Evolutionary conservation across 83 land plant genomes (phyloP), one percentile per base, ranked within the genome.

Genomic region (Isoetes engelmannii): DNA sequence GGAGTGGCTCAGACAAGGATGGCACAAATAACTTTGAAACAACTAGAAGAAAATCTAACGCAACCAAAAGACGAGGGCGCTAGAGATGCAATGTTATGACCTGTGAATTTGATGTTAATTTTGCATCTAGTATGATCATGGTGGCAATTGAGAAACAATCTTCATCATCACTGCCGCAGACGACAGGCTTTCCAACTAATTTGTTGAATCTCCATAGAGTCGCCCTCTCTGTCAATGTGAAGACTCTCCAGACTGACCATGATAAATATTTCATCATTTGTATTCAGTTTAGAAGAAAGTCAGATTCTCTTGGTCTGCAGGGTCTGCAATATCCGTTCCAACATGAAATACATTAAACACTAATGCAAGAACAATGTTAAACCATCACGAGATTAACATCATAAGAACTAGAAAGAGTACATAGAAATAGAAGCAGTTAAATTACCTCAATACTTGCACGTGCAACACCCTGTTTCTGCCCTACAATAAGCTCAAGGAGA

Each of bases 41-140:
- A 56, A 88, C 97, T n/a, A 94, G 82, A 9, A 94, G 58, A 68
- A 94, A 94, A 82, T 94, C 99, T 69, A 94, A 87, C 15, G 93
- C 97, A 17, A 94, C 90, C 44, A 90, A 82, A 61, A 94, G 61
- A 45, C 87, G 92, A 57, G 97, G 99, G 58, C 90, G 87, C 54
- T 94, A 97, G 45, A 94, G 67, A 48, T 83, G 78, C 17, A 94
- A 53, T 13, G 89, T 82, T 46, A 94, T 65, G 48, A 54, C 75
- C 43, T 87, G 90, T 53, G 72, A 80, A 45, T 73, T 58, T 58
- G 83, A 64, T 18, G 68, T 68, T 41, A 90, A 88, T 56, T 76
- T 90, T 12, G 83, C 90, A 82, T 94, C 99, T 67, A 94, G 55
- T 63, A 94, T 83, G 45, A 94, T 84, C 97, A 94, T 90, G 9